Percentiles rank a stretch among this genome's conserved stretches.
These are phyloP conservation scores for Rhizodiscina lignyota DNA, from an alignment of 495 filamentous ascomycete species.

Conservation along the genomic window DNA sequence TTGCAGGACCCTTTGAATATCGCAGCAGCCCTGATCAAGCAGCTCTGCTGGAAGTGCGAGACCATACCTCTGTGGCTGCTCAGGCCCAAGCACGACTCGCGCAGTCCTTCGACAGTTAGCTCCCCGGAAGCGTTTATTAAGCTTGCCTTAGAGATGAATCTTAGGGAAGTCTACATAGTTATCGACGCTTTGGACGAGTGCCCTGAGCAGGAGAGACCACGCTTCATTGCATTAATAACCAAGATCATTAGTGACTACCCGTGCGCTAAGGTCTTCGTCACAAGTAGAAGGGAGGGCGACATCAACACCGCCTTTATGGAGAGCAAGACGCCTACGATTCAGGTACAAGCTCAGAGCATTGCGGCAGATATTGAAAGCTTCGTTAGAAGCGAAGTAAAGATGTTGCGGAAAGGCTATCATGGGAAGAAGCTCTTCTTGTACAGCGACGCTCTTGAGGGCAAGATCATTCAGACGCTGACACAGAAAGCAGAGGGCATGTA, in stretches of 20 bases:
- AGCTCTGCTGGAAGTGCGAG: too few species aligned
- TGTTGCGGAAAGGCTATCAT: neutral
- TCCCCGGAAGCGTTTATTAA: constrained; percentile 2
- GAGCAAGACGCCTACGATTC: constrained; percentile 1
- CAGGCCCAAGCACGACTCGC: constrained; percentile 3
- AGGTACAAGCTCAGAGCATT: constrained; percentile 5
- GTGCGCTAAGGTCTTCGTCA: constrained; percentile 4
- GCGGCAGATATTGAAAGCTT: constrained; percentile 2
- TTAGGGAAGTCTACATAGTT: constrained; percentile 3
- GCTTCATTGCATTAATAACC: constrained; percentile 1
- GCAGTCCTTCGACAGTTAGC: constrained; percentile 1
- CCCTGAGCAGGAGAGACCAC: neutral
- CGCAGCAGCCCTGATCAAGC: too few species aligned
- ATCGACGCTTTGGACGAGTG: constrained; percentile 5
- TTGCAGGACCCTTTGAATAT: too few species aligned
- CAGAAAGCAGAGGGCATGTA: constrained; percentile 5
- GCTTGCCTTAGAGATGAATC: constrained; percentile 1
- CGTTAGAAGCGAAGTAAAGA: neutral
- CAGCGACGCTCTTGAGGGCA: constrained; percentile 2
- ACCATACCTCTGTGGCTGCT: too few species aligned
- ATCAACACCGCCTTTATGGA: constrained; percentile 1
- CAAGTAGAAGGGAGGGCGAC: constrained; percentile 3
- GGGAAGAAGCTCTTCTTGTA: constrained; percentile 1
- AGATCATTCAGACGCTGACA: constrained; percentile 1
- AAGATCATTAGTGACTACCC: neutral